Conservation (phyloP, 257 asterid genomes). For the Paraleonurus japonicus region DNA sequence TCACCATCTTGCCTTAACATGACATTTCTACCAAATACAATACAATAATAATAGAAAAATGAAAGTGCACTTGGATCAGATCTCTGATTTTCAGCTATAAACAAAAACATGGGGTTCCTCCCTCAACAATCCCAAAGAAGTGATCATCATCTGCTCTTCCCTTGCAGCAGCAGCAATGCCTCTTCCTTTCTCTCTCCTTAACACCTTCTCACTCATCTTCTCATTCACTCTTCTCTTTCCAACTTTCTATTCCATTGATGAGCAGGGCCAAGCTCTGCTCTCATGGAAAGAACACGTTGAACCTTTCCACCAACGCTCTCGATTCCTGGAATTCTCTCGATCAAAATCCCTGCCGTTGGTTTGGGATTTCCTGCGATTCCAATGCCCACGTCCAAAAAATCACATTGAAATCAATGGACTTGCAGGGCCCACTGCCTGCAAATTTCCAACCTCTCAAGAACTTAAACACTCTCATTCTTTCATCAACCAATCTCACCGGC, state of each 20-base stretch:
- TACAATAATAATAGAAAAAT: conserved; percentile 52
- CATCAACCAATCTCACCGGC: conserved; percentile 83
- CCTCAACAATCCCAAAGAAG: conserved; percentile 62
- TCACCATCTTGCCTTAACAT: conserved; percentile 39
- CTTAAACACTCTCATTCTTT: conserved; percentile 56
- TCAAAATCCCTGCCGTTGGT: conserved; percentile 72
- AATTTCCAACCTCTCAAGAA: conserved; percentile 52
- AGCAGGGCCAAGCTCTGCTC: conserved; percentile 64
- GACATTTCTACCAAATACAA: conserved; percentile 21
- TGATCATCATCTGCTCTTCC: conserved; percentile 30
- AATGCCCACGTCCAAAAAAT: conserved; percentile 56
- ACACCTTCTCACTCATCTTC: conserved; percentile 25
- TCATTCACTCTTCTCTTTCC: conserved; percentile 33
- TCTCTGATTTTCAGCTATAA: conserved; percentile 66
- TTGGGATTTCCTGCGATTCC: conserved; percentile 66
- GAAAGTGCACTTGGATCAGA: conserved; percentile 71
- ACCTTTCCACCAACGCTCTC: conserved; percentile 40
- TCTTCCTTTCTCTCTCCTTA: conserved; percentile 28
- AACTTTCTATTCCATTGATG: conserved; percentile 50
- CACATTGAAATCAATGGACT: conserved; percentile 54
- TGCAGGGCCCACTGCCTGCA: conserved; percentile 83
- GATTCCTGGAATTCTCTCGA: conserved; percentile 57
- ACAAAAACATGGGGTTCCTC: conserved; percentile 72
- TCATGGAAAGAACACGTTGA: conserved; percentile 68
- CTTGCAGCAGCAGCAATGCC: conserved; percentile 59